Conservation (phyloP, 1,139 yeast genomes). For the Debaryomycetaceae sp. region DNA sequence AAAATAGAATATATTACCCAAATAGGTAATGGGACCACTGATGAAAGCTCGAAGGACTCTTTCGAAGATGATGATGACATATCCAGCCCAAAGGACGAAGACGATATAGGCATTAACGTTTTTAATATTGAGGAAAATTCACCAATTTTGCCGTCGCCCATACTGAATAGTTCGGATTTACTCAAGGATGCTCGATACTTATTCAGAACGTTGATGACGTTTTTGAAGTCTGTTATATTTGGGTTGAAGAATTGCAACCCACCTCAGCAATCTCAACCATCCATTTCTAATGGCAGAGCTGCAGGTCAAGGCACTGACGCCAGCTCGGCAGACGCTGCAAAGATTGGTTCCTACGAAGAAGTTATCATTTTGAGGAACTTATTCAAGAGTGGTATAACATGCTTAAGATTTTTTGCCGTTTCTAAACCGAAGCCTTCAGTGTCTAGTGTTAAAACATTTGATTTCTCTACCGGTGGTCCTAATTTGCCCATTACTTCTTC, state of each 20-base stretch:
- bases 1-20: background rate
- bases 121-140: conserved; percentile 40
- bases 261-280: conserved; percentile 60
- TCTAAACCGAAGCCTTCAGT: conserved; percentile 42
- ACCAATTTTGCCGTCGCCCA: conserved; percentile 33
- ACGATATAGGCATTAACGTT: conserved; percentile 20
- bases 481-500: conserved; percentile 81
- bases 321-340: conserved; percentile 84
- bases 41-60: conserved; percentile 22
- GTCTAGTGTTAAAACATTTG: conserved; percentile 52
- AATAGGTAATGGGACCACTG: conserved; percentile 12
- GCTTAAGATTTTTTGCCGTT: conserved; percentile 71
- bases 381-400: conserved; percentile 81
- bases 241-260: conserved; percentile 91
- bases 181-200: conserved; percentile 84
- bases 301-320: conserved; percentile 55
- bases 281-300: conserved; percentile 53
- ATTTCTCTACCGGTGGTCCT: conserved; percentile 67
- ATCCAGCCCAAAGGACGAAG: conserved; percentile 9
- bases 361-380: conserved; percentile 70
- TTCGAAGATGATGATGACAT: conserved; percentile 9
- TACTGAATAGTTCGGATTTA: conserved; percentile 52
- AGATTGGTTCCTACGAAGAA: conserved; percentile 80
- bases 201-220: conserved; percentile 85
- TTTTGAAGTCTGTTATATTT: conserved; percentile 83